Conservation (phyloP, 2,329 filamentous ascomycete species). For the Trichoderma sp. region DNA sequence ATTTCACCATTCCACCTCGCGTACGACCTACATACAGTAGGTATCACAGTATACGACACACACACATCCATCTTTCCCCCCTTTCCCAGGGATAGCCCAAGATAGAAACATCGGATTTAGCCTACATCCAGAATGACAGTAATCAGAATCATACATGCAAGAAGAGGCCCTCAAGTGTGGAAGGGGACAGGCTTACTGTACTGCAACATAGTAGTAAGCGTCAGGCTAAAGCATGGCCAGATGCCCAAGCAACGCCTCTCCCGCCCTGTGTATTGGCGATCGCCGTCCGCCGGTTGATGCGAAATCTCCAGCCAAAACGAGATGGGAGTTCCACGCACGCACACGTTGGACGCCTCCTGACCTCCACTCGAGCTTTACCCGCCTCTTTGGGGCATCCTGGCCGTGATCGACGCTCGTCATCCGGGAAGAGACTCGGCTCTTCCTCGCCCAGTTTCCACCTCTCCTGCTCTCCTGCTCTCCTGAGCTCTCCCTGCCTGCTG, state of each 20-base stretch:
- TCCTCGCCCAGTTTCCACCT: conserved; percentile 11
- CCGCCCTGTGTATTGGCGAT: conserved; percentile 9
- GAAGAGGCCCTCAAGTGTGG: no score
- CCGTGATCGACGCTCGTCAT: conserved; percentile 18
- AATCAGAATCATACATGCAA: no score
- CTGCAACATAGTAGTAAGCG: conserved; percentile 10
- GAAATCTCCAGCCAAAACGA: neutral
- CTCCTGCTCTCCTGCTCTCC: neutral
- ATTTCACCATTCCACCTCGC: no score
- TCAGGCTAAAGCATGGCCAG: neutral
- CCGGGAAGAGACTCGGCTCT: neutral
- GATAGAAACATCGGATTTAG: no score
- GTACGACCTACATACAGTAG: no score
- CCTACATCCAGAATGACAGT: no score
- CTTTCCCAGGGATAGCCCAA: no score
- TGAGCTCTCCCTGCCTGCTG: neutral
- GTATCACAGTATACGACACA: no score
- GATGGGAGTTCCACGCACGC: no score
- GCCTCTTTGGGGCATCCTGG: conserved; percentile 24
- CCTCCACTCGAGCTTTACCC: conserved; percentile 13
- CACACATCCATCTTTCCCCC: no score
- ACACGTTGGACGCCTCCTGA: no score
- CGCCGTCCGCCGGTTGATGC: neutral
- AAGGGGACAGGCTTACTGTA: no score
- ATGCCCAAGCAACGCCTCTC: conserved; percentile 24